These are phyloP conservation scores for Ascochyta clinopodiicola DNA, from an alignment of 2,329 filamentous ascomycete species.

Conservation along the genomic window DNA sequence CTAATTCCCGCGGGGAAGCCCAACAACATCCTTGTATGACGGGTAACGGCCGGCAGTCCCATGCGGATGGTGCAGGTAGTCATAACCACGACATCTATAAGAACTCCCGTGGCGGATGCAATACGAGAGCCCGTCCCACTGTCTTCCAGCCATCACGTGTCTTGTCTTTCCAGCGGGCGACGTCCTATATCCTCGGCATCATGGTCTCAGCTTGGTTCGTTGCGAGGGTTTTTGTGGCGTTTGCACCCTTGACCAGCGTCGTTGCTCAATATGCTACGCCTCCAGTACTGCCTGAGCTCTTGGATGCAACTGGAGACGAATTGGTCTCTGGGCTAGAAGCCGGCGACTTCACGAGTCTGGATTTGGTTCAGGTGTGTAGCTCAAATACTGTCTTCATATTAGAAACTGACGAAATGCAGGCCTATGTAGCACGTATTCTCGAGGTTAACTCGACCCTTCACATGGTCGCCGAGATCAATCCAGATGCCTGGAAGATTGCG, in stretches of 20 bases:
- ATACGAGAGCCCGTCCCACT: neutral
- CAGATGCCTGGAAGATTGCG: constrained; percentile 60
- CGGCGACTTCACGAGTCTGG: constrained; percentile 62
- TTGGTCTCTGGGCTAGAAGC: constrained; percentile 57
- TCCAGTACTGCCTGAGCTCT: constrained; percentile 47
- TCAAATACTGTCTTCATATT: neutral
- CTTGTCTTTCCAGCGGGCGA: neutral
- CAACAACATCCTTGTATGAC: constrained; percentile 18
- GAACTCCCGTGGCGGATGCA: neutral
- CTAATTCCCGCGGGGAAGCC: constrained; percentile 17
- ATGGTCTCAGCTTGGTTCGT: constrained; percentile 32
- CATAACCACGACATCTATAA: constrained; percentile 20
- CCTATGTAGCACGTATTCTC: constrained; percentile 59
- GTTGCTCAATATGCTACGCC: constrained; percentile 21
- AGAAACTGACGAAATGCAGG: constrained; percentile 37
- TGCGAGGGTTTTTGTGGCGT: constrained; percentile 24
- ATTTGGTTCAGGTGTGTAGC: constrained; percentile 54
- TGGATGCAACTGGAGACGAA: constrained; percentile 61
- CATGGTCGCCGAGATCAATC: constrained; percentile 62
- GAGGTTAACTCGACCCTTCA: constrained; percentile 62
- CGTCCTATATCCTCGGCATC: constrained; percentile 10
- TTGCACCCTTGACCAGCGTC: constrained; percentile 27
- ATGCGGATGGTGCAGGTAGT: constrained; percentile 10
- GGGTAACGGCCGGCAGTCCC: constrained; percentile 19
- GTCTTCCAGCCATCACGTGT: neutral